phyloP scores from a whole-genome alignment of 805 yeast genomes.

The Candida xiaguanensis region DNA sequence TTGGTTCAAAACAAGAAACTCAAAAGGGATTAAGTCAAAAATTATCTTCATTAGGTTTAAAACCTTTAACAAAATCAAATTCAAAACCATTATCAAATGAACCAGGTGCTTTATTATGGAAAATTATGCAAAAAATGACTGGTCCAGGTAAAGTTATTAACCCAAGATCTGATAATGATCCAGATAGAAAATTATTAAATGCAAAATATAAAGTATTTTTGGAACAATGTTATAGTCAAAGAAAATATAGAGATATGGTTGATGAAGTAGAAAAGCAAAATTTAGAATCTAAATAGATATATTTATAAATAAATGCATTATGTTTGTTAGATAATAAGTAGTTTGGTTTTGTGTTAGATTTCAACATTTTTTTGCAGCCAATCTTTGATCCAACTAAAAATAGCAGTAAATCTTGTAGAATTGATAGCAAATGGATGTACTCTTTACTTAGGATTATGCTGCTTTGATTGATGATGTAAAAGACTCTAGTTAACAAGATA shows the following conservation, averaged over 20 bases:
- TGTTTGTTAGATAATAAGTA: too few relatives aligned
- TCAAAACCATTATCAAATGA: slow-evolving; percentile 13
- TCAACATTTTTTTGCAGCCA: too few relatives aligned
- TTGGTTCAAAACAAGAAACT: slow-evolving; percentile 54
- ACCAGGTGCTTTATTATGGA: slow-evolving; percentile 73
- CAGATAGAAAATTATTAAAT: slow-evolving; percentile 67
- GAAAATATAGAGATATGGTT: slow-evolving; percentile 67
- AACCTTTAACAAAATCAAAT: slow-evolving; percentile 33
- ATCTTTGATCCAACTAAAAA: too few relatives aligned
- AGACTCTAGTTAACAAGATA: too few relatives aligned
- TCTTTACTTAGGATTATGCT: too few relatives aligned
- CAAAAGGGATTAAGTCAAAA: slow-evolving; percentile 51
- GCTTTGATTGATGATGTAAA: too few relatives aligned
- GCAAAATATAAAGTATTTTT: slow-evolving; percentile 83
- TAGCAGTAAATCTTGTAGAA: too few relatives aligned
- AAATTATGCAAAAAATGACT: slow-evolving; percentile 77
- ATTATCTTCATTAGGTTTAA: slow-evolving; percentile 32
- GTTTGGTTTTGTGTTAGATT: too few relatives aligned
- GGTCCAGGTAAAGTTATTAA: slow-evolving; percentile 77
- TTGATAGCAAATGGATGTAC: too few relatives aligned
- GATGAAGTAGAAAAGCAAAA: slow-evolving; percentile 40
- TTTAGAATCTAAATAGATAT: slow-evolving; percentile 3
- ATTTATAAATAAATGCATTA: background rate
- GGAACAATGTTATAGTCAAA: slow-evolving; percentile 83
- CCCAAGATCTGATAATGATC: slow-evolving; percentile 56